These are phyloP conservation scores for Blumeriella jaapii DNA, from an alignment of 2,329 filamentous ascomycete genomes.

Conservation along the genomic window DNA sequence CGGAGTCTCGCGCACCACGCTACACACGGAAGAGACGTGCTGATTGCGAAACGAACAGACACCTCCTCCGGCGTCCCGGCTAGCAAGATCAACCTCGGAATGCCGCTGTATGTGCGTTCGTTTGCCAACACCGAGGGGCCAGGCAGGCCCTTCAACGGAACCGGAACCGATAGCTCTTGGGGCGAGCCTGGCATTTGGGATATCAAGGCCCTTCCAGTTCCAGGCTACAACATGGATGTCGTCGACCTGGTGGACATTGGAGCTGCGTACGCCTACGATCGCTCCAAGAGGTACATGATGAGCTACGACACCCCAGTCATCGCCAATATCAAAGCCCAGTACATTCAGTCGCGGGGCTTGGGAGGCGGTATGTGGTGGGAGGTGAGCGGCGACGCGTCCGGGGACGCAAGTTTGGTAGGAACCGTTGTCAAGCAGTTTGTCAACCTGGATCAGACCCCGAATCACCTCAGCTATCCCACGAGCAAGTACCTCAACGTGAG, in stretches of 20 bases:
- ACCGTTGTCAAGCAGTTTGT: conserved; percentile 31
- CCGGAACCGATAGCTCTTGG: conserved; percentile 45
- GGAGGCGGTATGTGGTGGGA: conserved; percentile 84
- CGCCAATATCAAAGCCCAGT: conserved; percentile 29
- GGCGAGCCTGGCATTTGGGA: conserved; percentile 70
- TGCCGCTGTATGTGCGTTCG: conserved; percentile 67
- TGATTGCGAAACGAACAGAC: too few species aligned
- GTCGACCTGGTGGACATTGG: conserved; percentile 39
- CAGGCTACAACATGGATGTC: conserved; percentile 43
- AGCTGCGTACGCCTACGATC: conserved; percentile 61
- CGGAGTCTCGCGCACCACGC: too few species aligned
- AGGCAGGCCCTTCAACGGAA: conserved; percentile 40
- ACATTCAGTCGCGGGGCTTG: conserved; percentile 32
- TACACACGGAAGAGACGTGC: too few species aligned
- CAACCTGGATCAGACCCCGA: conserved; percentile 34
- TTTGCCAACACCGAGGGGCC: conserved; percentile 54
- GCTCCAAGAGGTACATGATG: conserved; percentile 46
- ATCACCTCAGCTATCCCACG: conserved; percentile 39
- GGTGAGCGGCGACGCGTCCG: conserved; percentile 53
- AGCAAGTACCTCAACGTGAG: conserved; percentile 40
- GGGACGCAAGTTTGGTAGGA: conserved; percentile 48
- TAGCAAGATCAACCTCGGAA: conserved; percentile 60
- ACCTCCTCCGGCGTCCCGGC: conserved; percentile 37
- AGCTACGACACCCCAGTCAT: conserved; percentile 45
- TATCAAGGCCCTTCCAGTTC: conserved; percentile 61